Conservation (phyloP, 306 rosid genomes). For the Gynostemma pentaphyllum region DNA sequence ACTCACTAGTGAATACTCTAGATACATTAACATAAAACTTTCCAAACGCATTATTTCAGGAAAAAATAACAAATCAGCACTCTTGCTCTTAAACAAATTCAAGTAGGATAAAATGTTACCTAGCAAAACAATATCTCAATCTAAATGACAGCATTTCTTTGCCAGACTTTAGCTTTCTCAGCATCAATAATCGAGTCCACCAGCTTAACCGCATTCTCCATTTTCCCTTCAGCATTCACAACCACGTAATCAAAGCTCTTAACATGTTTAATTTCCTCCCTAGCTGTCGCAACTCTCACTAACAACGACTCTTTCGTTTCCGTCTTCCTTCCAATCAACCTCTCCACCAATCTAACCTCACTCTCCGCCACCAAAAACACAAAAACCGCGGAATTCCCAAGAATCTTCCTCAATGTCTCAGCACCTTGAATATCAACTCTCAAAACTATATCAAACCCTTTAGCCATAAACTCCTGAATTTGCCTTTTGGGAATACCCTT, state of each 20-base stretch:
- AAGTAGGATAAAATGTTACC: not conserved
- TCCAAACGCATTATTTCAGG: not conserved
- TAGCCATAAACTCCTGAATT: conserved; percentile 61
- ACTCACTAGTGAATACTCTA: not conserved
- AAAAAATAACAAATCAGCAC: too few relatives aligned
- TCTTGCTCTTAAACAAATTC: too few relatives aligned
- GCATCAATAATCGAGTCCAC: conserved; percentile 69
- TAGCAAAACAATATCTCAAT: not conserved
- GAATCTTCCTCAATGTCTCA: conserved; percentile 47
- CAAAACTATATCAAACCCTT: conserved; percentile 59
- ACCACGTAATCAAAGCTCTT: conserved; percentile 74
- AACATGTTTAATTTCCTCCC: conserved; percentile 79
- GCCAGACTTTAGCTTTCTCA: conserved; percentile 86
- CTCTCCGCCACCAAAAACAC: conserved; percentile 71
- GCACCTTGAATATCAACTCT: conserved; percentile 97
- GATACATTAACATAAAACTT: not conserved
- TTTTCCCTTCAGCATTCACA: conserved; percentile 69
- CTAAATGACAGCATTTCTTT: conserved; percentile 38
- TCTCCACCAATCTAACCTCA: conserved; percentile 68
- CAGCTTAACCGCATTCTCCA: conserved; percentile 60
- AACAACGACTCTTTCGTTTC: conserved; percentile 67
- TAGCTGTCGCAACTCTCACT: conserved; percentile 70
- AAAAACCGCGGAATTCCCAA: conserved; percentile 69
- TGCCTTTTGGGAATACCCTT: conserved; percentile 89
- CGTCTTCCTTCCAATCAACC: conserved; percentile 64